A percentile compares a stretch with the other conserved stretches of the same genome.
Evolutionary conservation across 345 rosid species (phyloP).

Genomic region (Eucalyptus curtisii): DNA sequence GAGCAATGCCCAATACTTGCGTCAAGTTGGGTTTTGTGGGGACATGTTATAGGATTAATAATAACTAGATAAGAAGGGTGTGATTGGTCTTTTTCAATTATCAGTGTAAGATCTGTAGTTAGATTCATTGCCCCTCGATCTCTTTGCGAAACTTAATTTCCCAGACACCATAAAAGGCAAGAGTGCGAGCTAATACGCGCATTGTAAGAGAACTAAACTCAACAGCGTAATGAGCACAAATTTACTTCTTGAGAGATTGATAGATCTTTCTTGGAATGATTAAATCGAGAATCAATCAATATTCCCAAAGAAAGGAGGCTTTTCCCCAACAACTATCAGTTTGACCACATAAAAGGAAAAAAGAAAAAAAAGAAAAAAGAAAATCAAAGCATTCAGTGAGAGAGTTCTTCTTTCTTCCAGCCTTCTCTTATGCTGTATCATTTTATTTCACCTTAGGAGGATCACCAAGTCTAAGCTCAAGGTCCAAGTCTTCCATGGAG

Average conservation of each 20-base stretch:
- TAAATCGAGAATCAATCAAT: not conserved
- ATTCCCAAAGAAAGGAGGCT: not conserved
- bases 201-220: not conserved
- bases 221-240: not conserved
- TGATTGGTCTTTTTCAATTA: not conserved
- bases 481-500: conserved; percentile 56
- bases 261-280: not conserved
- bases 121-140: not conserved
- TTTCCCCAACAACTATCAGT: not conserved
- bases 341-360: not conserved
- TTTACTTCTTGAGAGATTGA: not conserved
- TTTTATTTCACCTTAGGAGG: conserved; percentile 37
- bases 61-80: not conserved
- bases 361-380: not conserved
- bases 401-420: not conserved
- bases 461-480: conserved; percentile 83
- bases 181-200: not conserved
- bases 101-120: not conserved
- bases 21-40: not conserved
- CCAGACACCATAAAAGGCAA: not conserved
- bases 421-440: not conserved
- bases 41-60: not conserved
- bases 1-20: not conserved
- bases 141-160: not conserved
- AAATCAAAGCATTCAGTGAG: not conserved